These are phyloP conservation scores for Nepenthes alata DNA, from an alignment of 179 eudicot genomes.

Conservation along the genomic window DNA sequence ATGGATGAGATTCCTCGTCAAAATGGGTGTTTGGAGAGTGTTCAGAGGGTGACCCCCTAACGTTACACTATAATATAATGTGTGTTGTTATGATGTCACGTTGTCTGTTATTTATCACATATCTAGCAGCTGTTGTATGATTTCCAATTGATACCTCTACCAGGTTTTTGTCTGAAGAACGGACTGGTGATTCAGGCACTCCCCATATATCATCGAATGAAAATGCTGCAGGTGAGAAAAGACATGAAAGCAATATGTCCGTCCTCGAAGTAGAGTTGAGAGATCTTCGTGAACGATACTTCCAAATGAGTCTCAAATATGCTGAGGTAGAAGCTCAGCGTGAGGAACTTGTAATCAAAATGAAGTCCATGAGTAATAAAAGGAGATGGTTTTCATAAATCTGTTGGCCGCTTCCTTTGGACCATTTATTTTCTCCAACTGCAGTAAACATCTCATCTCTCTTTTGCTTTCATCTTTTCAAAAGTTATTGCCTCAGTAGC, in stretches of 20 bases:
- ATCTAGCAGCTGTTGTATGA: background rate
- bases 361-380: conserved; percentile 41
- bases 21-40: too few species aligned
- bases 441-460: too few species aligned
- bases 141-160: background rate
- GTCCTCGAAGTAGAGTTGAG: conserved; percentile 55
- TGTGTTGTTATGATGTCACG: too few species aligned
- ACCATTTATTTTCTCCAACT: too few species aligned
- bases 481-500: too few species aligned
- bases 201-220: conserved; percentile 11
- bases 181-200: conserved; percentile 10
- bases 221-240: conserved; percentile 12
- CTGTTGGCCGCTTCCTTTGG: conserved; percentile 6
- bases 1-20: too few species aligned
- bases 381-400: conserved; percentile 54
- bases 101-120: too few species aligned
- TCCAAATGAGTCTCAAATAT: conserved; percentile 74
- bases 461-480: too few species aligned
- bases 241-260: conserved; percentile 28
- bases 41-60: too few species aligned
- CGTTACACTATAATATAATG: too few species aligned
- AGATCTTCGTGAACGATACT: conserved; percentile 74
- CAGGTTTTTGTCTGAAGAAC: conserved; percentile 30
- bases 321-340: conserved; percentile 90
- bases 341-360: conserved; percentile 84